Evolutionary conservation across 106 monocot species (phyloP).

Genomic region (Alisma plantagoaquatica): DNA sequence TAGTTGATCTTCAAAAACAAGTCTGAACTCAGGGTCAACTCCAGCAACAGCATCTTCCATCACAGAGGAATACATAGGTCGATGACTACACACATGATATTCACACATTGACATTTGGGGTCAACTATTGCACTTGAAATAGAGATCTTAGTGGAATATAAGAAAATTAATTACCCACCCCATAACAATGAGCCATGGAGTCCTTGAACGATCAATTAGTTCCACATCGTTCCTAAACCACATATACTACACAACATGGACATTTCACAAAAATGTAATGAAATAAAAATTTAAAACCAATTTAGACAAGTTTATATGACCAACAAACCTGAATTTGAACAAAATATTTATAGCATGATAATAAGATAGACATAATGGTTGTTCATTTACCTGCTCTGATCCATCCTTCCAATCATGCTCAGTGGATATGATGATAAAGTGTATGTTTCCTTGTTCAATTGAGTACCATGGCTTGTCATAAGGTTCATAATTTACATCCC

Average conservation of each 20-base stretch:
- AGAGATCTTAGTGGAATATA: not conserved
- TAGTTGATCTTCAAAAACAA: too few species aligned
- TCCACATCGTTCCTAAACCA: conserved; percentile 13
- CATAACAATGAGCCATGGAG: conserved; percentile 12
- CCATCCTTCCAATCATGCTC: conserved; percentile 5
- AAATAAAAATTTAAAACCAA: too few species aligned
- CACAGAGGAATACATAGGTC: conserved; percentile 11
- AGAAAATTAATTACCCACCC: conserved; percentile 3
- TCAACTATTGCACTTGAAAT: not conserved
- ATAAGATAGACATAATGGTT: not conserved
- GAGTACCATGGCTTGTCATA: conserved; percentile 15
- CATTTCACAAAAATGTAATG: too few species aligned
- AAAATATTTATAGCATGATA: too few species aligned
- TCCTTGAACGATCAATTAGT: conserved; percentile 5
- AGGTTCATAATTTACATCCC: too few species aligned
- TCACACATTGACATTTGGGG: not conserved
- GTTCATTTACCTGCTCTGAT: conserved; percentile 14
- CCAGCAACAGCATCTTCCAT: too few species aligned
- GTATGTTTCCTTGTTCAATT: conserved; percentile 12
- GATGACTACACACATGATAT: conserved; percentile 4
- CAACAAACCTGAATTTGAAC: too few species aligned
- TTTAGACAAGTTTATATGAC: too few species aligned
- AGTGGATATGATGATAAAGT: conserved; percentile 16
- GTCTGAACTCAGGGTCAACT: too few species aligned
- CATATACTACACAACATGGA: too few species aligned